Evolutionary conservation across 257 asterid genomes (phyloP).

Genomic region (Nicotiana attenuata): DNA sequence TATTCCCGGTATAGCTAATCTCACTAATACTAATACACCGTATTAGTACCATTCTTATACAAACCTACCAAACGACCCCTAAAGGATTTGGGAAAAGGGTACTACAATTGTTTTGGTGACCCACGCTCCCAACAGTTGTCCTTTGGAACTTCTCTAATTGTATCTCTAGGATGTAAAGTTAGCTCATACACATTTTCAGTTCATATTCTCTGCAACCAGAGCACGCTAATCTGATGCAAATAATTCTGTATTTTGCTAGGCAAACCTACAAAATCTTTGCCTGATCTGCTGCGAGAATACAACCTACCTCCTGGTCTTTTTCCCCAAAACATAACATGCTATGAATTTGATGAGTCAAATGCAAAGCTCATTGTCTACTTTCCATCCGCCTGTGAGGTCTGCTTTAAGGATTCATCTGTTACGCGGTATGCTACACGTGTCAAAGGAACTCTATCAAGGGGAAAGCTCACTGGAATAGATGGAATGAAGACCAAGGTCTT

Average conservation of each 20-base stretch:
- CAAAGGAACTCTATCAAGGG: conserved; percentile 74
- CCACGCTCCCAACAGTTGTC: neutral
- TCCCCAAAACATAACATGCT: conserved; percentile 79
- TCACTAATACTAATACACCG: no score
- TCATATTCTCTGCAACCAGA: neutral
- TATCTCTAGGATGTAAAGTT: neutral
- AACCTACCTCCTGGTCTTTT: conserved; percentile 85
- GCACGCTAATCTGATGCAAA: neutral
- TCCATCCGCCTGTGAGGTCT: conserved; percentile 62
- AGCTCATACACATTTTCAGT: neutral
- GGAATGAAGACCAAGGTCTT: conserved; percentile 90
- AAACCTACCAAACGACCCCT: no score
- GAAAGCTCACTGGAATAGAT: conserved; percentile 71
- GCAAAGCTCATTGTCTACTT: conserved; percentile 68
- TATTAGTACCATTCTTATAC: no score
- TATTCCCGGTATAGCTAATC: no score
- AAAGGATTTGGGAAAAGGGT: neutral
- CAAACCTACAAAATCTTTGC: conserved; percentile 60
- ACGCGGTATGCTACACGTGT: conserved; percentile 64
- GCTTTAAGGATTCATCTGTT: conserved; percentile 85
- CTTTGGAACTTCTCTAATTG: neutral
- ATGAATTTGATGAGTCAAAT: conserved; percentile 62
- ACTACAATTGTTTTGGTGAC: neutral
- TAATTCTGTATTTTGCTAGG: conserved; percentile 35
- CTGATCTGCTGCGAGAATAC: conserved; percentile 73